Evolutionary conservation across 306 rosid species (phyloP).

Genomic region (Betula pendula): DNA sequence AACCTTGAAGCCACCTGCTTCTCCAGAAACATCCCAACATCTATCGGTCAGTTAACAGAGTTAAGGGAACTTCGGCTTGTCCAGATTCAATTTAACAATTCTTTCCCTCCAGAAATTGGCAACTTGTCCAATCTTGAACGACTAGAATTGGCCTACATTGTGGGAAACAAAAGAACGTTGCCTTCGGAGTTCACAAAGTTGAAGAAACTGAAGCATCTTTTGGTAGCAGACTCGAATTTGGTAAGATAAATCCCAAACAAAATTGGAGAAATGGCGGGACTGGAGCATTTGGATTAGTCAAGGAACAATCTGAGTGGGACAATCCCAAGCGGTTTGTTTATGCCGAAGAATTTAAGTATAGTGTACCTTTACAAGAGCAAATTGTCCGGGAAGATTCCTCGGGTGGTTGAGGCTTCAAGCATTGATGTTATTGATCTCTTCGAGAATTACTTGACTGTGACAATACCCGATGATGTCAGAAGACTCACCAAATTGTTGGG

Average conservation of each 20-base stretch:
- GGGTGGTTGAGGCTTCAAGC: not conserved
- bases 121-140: conserved; percentile 20
- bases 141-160: conserved; percentile 31
- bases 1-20: conserved; percentile 33
- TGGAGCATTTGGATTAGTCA: conserved; percentile 50
- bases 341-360: conserved; percentile 41
- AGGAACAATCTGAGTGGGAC: conserved; percentile 39
- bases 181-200: conserved; percentile 25
- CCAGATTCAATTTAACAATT: conserved; percentile 27
- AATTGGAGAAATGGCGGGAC: conserved; percentile 32
- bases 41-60: too few species aligned
- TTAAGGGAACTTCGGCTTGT: too few species aligned
- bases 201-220: conserved; percentile 33
- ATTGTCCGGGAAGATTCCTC: too few species aligned
- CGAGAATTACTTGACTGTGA: conserved; percentile 40
- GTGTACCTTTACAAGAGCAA: conserved; percentile 1
- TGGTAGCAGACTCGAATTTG: not conserved
- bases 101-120: conserved; percentile 55
- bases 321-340: conserved; percentile 52
- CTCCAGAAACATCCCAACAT: too few species aligned
- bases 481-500: conserved; percentile 38
- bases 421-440: conserved; percentile 48
- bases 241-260: too few species aligned
- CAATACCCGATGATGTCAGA: conserved; percentile 55
- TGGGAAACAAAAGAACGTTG: conserved; percentile 20